Conservation (phyloP, 1,284 basidiomycete genomes). For the Cutaneotrichosporon sp. region DNA sequence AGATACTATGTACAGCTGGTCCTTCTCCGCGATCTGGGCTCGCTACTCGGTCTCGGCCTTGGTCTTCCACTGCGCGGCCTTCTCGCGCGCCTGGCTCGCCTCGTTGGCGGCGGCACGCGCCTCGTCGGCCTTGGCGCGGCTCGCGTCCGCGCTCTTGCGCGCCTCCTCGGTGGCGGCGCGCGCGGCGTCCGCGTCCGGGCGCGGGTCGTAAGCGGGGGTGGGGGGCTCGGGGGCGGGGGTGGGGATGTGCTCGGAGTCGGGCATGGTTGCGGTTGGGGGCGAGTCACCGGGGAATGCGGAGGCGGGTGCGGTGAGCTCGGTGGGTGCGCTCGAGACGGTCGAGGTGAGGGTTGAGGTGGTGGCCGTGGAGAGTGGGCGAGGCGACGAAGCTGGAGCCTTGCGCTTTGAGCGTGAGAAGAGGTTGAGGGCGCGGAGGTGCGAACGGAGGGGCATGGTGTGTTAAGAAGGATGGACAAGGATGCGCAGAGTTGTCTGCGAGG, state of each 20-base stretch:
- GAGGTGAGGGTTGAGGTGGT: not conserved
- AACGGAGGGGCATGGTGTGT: not conserved
- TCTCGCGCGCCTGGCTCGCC: not conserved
- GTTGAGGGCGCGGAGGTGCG: slow-evolving; percentile 1
- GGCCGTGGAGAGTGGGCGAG: not conserved
- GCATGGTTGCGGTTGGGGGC: no score
- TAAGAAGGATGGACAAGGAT: not conserved
- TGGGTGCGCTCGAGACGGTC: not conserved
- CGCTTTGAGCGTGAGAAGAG: not conserved
- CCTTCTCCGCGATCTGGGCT: no score
- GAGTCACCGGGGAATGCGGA: no score
- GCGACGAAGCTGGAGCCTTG: not conserved
- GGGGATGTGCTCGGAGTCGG: no score
- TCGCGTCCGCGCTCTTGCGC: not conserved
- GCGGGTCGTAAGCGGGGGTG: no score
- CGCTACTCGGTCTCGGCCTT: not conserved
- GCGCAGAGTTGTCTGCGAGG: not conserved
- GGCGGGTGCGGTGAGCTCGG: not conserved
- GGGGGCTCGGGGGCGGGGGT: no score
- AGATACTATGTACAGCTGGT: no score
- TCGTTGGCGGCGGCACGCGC: not conserved
- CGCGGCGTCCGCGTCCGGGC: not conserved
- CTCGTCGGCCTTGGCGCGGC: not conserved
- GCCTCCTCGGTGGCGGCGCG: not conserved
- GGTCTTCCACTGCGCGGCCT: no score